phyloP scores from a whole-genome alignment of 352 stramenopile genomes.

The Hyphochytrium catenoides region DNA sequence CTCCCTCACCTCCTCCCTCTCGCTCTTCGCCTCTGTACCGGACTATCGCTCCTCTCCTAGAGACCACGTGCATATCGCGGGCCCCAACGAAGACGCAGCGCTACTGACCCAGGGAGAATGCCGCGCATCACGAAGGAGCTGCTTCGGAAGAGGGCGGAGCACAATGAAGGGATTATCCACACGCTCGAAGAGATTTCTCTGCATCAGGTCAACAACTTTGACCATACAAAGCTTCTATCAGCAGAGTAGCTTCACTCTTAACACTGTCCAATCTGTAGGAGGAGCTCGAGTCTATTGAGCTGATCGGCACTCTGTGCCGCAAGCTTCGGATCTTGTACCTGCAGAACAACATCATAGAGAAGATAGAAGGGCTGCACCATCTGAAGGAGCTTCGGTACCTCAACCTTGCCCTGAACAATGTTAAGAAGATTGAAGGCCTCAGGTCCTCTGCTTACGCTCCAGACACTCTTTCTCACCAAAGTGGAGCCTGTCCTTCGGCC shows the following conservation, averaged over 20 bases:
- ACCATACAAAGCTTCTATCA: neutral
- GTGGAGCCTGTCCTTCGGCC: too few species aligned
- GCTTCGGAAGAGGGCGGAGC: conserved; percentile 66
- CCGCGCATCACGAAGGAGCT: conserved; percentile 47
- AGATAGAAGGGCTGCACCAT: conserved; percentile 72
- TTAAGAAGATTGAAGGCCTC: conserved; percentile 61
- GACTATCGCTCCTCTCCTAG: too few species aligned
- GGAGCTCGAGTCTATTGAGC: conserved; percentile 72
- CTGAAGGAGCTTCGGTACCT: conserved; percentile 82
- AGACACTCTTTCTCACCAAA: too few species aligned
- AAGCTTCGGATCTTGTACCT: conserved; percentile 81
- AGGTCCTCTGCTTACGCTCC: too few species aligned
- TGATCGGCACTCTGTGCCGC: conserved; percentile 63
- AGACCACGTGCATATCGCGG: too few species aligned
- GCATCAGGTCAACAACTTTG: conserved; percentile 15
- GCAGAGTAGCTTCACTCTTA: neutral
- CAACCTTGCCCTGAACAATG: conserved; percentile 86
- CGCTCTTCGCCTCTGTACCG: too few species aligned
- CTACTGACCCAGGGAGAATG: too few species aligned
- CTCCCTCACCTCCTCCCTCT: too few species aligned
- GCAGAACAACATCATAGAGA: conserved; percentile 87
- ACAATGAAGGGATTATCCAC: conserved; percentile 76
- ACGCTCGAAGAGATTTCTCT: conserved; percentile 79
- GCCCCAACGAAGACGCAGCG: too few species aligned
- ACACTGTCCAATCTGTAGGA: too few species aligned